Conservation (phyloP, 2,329 filamentous ascomycete species). For the Monilinia fructicola region DNA sequence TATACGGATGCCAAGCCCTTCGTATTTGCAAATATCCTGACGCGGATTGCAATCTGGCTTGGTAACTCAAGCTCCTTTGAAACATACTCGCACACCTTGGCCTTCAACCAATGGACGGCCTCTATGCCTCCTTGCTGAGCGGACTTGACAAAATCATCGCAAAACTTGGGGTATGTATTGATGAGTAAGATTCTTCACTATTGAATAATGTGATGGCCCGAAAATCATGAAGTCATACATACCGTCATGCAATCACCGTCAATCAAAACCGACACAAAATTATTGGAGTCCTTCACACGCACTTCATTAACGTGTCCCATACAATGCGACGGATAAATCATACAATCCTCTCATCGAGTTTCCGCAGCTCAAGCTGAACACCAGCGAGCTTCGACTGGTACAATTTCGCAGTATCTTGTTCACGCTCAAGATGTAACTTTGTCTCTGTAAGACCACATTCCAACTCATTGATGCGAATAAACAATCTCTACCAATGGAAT, state of each 20-base stretch:
- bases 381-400: slow-evolving; percentile 20
- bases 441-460: slow-evolving; percentile 18
- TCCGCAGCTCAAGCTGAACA: slow-evolving; percentile 9
- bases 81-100: slow-evolving; percentile 21
- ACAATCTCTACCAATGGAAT: slow-evolving; percentile 18
- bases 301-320: slow-evolving; percentile 1
- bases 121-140: slow-evolving; percentile 3
- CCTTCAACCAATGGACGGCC: slow-evolving; percentile 2
- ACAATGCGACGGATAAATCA: neutral
- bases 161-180: neutral
- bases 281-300: slow-evolving; percentile 18
- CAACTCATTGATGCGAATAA: slow-evolving; percentile 23
- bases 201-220: neutral
- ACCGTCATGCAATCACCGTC: slow-evolving; percentile 46
- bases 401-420: slow-evolving; percentile 23
- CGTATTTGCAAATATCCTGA: slow-evolving; percentile 45
- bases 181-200: no score
- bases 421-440: slow-evolving; percentile 25
- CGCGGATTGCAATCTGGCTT: slow-evolving; percentile 37
- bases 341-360: slow-evolving; percentile 3
- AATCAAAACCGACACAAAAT: slow-evolving; percentile 42
- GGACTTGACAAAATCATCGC: slow-evolving; percentile 10
- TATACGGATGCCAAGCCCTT: slow-evolving; percentile 43
- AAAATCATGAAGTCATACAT: slow-evolving; percentile 23
- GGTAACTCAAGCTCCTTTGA: slow-evolving; percentile 20